These are phyloP conservation scores for Ophiocordyceps camponoti-rufipedis DNA, from an alignment of 2,329 filamentous ascomycete genomes.

Conservation along the genomic window DNA sequence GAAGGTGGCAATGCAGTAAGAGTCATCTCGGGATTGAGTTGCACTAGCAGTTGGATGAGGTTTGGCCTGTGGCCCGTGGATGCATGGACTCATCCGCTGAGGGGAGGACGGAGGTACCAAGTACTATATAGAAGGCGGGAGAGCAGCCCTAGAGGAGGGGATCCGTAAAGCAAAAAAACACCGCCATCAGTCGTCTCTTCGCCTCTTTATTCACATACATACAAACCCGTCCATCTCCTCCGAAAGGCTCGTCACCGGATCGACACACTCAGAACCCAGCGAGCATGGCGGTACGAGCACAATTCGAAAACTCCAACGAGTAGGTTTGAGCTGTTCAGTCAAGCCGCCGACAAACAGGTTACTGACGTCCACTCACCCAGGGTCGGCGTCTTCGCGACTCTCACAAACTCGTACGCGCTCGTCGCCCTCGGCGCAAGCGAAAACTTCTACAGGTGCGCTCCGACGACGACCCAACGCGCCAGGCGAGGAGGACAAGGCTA, in stretches of 20 bases:
- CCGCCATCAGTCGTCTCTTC: background rate
- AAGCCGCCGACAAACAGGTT: background rate
- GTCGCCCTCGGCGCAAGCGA: conserved; percentile 89
- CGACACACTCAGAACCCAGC: background rate
- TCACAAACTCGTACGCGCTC: conserved; percentile 94
- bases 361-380: conserved; percentile 23
- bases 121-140: too few relatives aligned
- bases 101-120: too few relatives aligned
- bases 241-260: background rate
- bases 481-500: background rate
- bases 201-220: too few relatives aligned
- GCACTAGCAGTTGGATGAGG: too few relatives aligned
- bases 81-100: too few relatives aligned
- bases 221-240: background rate
- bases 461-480: background rate
- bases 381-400: conserved; percentile 88
- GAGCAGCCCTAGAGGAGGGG: background rate
- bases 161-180: background rate
- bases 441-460: conserved; percentile 80
- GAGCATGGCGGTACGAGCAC: conserved; percentile 46
- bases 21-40: too few relatives aligned
- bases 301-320: conserved; percentile 88
- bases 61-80: too few relatives aligned
- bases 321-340: conserved; percentile 22
- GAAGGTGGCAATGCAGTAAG: too few relatives aligned